These are phyloP conservation scores for Rhododendron kiyosumense DNA, from an alignment of 148 eudicot species.

Conservation along the genomic window DNA sequence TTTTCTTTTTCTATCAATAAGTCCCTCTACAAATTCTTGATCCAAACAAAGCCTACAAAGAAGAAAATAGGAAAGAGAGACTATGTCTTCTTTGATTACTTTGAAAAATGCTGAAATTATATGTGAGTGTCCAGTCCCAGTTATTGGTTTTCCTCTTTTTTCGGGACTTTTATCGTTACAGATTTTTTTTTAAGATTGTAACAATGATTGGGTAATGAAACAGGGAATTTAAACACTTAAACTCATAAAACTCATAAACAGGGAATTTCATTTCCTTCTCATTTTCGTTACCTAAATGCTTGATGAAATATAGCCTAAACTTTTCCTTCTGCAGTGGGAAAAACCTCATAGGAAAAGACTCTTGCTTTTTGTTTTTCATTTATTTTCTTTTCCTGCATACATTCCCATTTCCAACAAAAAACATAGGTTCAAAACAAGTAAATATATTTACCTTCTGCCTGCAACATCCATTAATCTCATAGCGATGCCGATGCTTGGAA, in stretches of 20 bases:
- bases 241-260: neutral
- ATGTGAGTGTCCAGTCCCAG: neutral
- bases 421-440: neutral
- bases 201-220: neutral
- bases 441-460: slow-evolving; percentile 63
- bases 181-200: neutral
- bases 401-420: neutral
- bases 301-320: neutral
- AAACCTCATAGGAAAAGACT: no score
- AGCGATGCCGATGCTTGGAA: slow-evolving; percentile 74
- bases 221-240: neutral
- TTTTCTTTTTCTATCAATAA: neutral
- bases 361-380: neutral
- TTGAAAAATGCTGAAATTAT: neutral
- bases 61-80: neutral
- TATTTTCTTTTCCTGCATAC: neutral
- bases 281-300: neutral
- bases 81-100: neutral
- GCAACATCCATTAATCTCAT: slow-evolving; percentile 83
- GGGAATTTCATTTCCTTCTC: neutral
- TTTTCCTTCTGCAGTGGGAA: neutral
- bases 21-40: neutral
- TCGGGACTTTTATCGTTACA: neutral
- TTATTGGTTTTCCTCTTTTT: neutral
- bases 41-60: neutral